A percentile compares a stretch with the other conserved stretches of the same genome.
Evolutionary conservation across 306 rosid species (phyloP).

Genomic region (Carpinus viminea): DNA sequence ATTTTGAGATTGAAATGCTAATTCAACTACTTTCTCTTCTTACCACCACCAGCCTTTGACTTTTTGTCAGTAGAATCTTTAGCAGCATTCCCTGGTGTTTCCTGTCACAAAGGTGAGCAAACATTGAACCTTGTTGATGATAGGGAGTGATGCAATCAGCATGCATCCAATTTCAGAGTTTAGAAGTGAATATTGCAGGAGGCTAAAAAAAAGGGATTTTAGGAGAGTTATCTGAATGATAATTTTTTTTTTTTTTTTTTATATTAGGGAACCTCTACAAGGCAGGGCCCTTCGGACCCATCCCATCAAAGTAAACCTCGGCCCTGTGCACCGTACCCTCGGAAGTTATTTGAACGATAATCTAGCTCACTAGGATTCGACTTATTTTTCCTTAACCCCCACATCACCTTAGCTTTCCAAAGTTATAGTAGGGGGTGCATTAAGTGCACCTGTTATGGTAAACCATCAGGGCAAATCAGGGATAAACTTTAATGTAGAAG

Average conservation of each 20-base stretch:
- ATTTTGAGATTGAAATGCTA: constrained; percentile 2
- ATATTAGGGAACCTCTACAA: no score
- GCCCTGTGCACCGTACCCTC: no score
- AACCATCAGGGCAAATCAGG: neutral
- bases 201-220: constrained; percentile 2
- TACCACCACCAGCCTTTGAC: constrained; percentile 52
- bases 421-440: neutral
- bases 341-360: neutral
- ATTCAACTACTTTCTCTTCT: constrained; percentile 60
- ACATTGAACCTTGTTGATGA: constrained; percentile 10
- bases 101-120: constrained; percentile 43
- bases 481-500: neutral
- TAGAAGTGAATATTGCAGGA: neutral
- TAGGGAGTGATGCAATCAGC: constrained; percentile 14
- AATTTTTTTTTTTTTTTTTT: no score
- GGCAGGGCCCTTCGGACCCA: no score
- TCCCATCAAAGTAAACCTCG: no score
- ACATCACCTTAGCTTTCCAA: neutral
- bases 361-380: neutral
- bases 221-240: neutral
- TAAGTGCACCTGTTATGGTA: neutral
- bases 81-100: constrained; percentile 47
- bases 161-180: neutral
- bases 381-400: no score
- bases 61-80: constrained; percentile 52